phyloP scores from a whole-genome alignment of 1,284 basidiomycete species.

The Ceratobasidium sp. region DNA sequence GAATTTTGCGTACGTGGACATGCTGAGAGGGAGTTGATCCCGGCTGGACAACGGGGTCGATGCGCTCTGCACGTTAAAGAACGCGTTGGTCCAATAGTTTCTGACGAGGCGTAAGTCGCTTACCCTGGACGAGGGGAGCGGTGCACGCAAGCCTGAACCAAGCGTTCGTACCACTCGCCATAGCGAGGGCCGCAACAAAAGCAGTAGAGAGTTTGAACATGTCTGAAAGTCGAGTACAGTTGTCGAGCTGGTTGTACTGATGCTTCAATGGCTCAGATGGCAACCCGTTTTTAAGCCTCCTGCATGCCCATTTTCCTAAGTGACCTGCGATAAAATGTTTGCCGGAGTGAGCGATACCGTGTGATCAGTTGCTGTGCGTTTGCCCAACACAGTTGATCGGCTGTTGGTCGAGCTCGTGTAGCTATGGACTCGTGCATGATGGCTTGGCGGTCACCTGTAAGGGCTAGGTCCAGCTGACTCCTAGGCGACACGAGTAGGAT shows the following conservation, averaged over 20 bases:
- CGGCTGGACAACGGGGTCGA: too few relatives aligned
- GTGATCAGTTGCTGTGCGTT: background rate
- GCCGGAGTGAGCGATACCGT: background rate
- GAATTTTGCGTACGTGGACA: conserved; percentile 58
- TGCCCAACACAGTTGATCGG: conserved; percentile 19
- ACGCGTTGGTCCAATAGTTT: background rate
- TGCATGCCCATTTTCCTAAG: too few relatives aligned
- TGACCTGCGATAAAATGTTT: background rate
- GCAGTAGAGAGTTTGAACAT: conserved; percentile 37
- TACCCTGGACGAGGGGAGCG: conserved; percentile 57
- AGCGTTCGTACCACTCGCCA: conserved; percentile 48
- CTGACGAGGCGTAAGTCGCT: background rate
- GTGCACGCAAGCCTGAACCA: conserved; percentile 61
- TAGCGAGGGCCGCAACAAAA: conserved; percentile 49
- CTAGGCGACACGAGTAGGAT: background rate
- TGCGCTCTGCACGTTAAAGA: conserved; percentile 55
- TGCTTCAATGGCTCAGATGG: background rate
- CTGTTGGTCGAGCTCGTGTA: conserved; percentile 9
- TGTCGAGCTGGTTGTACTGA: background rate
- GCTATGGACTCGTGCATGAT: background rate
- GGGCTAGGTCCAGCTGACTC: background rate
- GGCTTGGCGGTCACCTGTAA: too few relatives aligned
- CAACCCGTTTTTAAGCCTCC: background rate
- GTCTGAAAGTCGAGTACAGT: background rate
- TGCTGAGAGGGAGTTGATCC: conserved; percentile 59